Evolutionary conservation across 768 basidiomycete species (phyloP).

Genomic region (Fomitopsis pulvina): DNA sequence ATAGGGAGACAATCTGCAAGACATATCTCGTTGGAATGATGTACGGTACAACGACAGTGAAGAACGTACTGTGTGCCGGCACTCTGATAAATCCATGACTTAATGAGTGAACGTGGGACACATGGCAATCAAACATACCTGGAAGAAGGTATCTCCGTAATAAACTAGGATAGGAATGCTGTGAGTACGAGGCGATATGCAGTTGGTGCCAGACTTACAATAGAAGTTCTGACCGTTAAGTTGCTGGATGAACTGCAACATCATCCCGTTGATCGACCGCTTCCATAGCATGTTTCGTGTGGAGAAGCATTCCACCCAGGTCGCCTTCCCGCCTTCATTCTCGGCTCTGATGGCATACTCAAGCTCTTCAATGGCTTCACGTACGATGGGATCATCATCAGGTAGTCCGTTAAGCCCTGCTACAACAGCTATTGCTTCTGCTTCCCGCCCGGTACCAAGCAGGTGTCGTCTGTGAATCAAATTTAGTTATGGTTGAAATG

Average conservation of each 20-base stretch:
- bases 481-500: background rate
- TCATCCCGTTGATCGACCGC: conserved; percentile 72
- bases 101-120: background rate
- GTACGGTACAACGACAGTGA: background rate
- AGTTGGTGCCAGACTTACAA: conserved; percentile 36
- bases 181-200: background rate
- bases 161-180: conserved; percentile 40
- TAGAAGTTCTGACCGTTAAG: conserved; percentile 80
- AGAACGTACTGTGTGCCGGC: conserved; percentile 52
- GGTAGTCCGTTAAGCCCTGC: conserved; percentile 58
- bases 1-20: conserved; percentile 39
- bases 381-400: conserved; percentile 49
- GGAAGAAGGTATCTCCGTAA: conserved; percentile 77
- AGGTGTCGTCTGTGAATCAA: conserved; percentile 48
- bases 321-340: conserved; percentile 78
- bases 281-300: conserved; percentile 62
- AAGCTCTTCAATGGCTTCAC: conserved; percentile 57
- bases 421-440: conserved; percentile 53
- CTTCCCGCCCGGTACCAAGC: conserved; percentile 45
- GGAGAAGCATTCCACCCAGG: conserved; percentile 76
- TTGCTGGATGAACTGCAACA: conserved; percentile 77
- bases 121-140: background rate
- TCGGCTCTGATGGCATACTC: conserved; percentile 60
- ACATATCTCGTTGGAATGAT: background rate
- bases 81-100: too few relatives aligned